A percentile compares a stretch with the other conserved stretches of the same genome.
These are phyloP conservation scores for Schizochytrium sp. DNA, from an alignment of 108 stramenopile genomes.

Conservation along the genomic window DNA sequence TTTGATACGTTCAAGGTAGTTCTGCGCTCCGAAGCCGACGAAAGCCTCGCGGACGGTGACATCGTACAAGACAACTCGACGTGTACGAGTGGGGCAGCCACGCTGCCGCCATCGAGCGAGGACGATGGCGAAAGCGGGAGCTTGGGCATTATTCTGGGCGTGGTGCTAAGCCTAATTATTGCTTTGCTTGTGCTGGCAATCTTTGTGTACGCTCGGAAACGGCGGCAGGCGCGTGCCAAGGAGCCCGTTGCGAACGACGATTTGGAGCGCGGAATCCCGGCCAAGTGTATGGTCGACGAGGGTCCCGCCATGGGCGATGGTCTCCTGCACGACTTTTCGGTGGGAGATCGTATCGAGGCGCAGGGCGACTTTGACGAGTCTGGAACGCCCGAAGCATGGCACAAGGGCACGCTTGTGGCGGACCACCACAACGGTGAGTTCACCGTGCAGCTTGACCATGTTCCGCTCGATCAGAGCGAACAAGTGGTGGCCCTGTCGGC, in stretches of 20 bases:
- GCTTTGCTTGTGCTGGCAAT: not conserved
- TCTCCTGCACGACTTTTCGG: not conserved
- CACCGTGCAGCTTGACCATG: not conserved
- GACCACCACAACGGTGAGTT: not conserved
- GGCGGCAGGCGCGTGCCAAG: not conserved
- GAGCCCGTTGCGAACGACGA: not conserved
- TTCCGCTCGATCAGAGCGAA: not conserved
- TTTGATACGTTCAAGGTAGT: not conserved
- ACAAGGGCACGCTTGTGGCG: not conserved
- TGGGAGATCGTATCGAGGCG: conserved; percentile 9
- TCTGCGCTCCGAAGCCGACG: not conserved
- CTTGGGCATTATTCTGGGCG: not conserved
- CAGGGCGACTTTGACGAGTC: not conserved
- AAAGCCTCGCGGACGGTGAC: not conserved
- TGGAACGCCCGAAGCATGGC: not conserved
- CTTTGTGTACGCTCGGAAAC: not conserved
- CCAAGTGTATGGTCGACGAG: not conserved
- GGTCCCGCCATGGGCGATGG: not conserved
- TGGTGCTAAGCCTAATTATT: not conserved
- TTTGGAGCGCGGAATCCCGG: not conserved
- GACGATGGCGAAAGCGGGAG: not conserved
- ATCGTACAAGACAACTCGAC: not conserved
- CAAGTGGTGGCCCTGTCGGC: not conserved
- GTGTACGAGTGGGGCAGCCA: not conserved
- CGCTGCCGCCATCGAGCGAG: not conserved